Percentiles rank a stretch among this genome's conserved stretches.
These are phyloP conservation scores for Ogataea ramenticola DNA, from an alignment of 805 yeast genomes.

Conservation along the genomic window DNA sequence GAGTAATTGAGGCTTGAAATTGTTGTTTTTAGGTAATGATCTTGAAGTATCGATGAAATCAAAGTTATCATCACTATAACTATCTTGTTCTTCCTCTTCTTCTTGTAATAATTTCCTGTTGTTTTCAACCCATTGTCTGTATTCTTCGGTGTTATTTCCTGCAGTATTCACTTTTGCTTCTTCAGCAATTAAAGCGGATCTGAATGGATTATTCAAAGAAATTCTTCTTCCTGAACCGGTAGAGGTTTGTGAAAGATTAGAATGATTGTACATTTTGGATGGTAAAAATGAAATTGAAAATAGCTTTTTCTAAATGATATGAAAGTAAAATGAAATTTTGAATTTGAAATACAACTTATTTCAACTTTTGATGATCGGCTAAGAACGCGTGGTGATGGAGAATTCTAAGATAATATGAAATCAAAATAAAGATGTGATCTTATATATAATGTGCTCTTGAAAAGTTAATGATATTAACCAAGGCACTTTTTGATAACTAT, in stretches of 20 bases:
- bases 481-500: too few relatives aligned
- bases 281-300: neutral
- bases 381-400: too few relatives aligned
- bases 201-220: slow-evolving; percentile 70
- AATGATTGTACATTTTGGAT: slow-evolving; percentile 26
- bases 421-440: too few relatives aligned
- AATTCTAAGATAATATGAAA: too few relatives aligned
- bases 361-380: too few relatives aligned
- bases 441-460: too few relatives aligned
- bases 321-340: too few relatives aligned
- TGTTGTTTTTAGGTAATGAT: slow-evolving; percentile 10
- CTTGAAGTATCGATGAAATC: slow-evolving; percentile 18
- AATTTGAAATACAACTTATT: too few relatives aligned
- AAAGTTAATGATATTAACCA: too few relatives aligned
- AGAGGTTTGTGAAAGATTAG: slow-evolving; percentile 24
- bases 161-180: slow-evolving; percentile 14
- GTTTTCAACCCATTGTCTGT: slow-evolving; percentile 53
- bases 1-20: slow-evolving; percentile 9
- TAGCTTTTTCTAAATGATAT: too few relatives aligned
- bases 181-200: slow-evolving; percentile 35
- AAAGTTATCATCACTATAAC: slow-evolving; percentile 33
- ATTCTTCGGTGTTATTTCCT: slow-evolving; percentile 23
- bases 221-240: slow-evolving; percentile 37
- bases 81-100: slow-evolving; percentile 30
- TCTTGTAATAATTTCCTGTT: slow-evolving; percentile 22